A percentile compares a stretch with the other conserved stretches of the same genome.
Evolutionary conservation across 1,139 yeast genomes (phyloP).

Genomic region (Geotrichum restrictum): DNA sequence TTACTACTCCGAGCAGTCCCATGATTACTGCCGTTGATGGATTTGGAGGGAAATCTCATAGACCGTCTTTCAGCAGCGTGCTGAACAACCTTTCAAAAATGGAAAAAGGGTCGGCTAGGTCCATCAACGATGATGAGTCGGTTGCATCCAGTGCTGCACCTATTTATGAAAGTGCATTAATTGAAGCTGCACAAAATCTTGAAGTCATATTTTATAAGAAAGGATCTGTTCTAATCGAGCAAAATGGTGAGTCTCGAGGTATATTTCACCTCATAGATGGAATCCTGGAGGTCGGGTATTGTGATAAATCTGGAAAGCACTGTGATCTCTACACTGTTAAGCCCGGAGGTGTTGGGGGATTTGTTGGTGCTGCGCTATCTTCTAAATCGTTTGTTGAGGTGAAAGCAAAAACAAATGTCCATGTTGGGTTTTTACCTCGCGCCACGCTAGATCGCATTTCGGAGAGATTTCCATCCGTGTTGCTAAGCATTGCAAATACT

Average conservation of each 20-base stretch:
- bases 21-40: constrained; percentile 17
- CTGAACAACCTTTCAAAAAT: constrained; percentile 16
- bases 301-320: constrained; percentile 37
- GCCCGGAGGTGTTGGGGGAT: constrained; percentile 86
- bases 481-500: constrained; percentile 71
- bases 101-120: constrained; percentile 9
- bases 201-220: constrained; percentile 54
- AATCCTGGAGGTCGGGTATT: constrained; percentile 55
- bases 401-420: constrained; percentile 53
- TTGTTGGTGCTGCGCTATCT: constrained; percentile 80
- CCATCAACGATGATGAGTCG: constrained; percentile 17
- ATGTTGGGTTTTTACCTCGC: constrained; percentile 70
- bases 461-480: constrained; percentile 73
- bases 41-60: constrained; percentile 11
- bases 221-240: constrained; percentile 57
- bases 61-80: constrained; percentile 18
- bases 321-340: constrained; percentile 55
- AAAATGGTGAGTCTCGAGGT: constrained; percentile 67
- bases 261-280: constrained; percentile 79
- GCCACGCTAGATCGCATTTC: constrained; percentile 59
- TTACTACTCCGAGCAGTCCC: constrained; percentile 10
- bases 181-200: constrained; percentile 61
- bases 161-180: constrained; percentile 49
- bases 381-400: constrained; percentile 73
- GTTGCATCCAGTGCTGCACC: constrained; percentile 19